Evolutionary conservation across 2,329 filamentous ascomycete genomes (phyloP), one percentile per base, ranked within the genome.

Genomic region (Sporothrix luriei): DNA sequence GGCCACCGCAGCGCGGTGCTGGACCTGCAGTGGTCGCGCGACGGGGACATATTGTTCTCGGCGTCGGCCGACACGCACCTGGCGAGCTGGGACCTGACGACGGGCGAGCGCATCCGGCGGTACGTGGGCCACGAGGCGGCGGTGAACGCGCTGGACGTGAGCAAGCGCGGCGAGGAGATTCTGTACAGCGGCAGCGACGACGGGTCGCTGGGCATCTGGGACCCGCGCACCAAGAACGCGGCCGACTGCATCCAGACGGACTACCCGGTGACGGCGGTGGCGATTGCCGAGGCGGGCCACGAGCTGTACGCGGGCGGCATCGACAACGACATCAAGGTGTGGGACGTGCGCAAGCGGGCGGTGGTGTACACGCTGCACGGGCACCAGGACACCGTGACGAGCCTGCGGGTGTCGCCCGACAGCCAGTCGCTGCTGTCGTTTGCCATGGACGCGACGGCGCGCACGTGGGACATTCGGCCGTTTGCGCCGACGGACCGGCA

Each of bases 311-410:
- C 92, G 7, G 94, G 94, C 61, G 92, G 94, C 26, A 97, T 99
- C 74, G 95, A 98, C 81, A 97, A 98, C 77, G 93, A 96, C 75
- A 97, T 99, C 78, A 93, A 94, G 75, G 94, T 97, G 24, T 99
- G 95, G 94, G 95, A 99, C 79, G 82, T 98, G 76, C 89, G 95
- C 74, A 98, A 97, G 83, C 93, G 96, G 80, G 87, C 90, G 7
- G 87, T 96, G 2, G 88, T 93, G 6, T 97, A 98, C 79, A 90
- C 91, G 1, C 90, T 99, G 84, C 80, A 91, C 14, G 95, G 95
- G 0, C 95, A 99, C 78, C 90, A 88, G 68, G 95, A 99, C 77
- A 98, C 94, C 0, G 85, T 99, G 73, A 97, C 94, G 3, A 97
- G 93, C 14, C 84, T 99, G 61, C 85, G 91, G 68, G 87, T 98